Conservation (phyloP, 1,139 yeast genomes). For the Candida buenavistaensis region DNA sequence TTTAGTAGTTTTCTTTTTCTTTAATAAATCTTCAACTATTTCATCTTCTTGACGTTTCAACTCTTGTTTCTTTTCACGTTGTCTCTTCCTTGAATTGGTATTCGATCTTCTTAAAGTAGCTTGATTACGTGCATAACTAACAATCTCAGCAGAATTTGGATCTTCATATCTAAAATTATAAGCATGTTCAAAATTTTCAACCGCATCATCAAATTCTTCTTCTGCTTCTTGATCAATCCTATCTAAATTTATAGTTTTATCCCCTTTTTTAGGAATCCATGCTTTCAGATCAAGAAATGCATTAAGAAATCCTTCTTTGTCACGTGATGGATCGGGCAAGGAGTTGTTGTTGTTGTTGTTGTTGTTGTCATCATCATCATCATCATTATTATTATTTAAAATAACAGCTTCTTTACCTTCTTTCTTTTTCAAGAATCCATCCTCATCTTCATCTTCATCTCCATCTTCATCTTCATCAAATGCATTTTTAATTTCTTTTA, state of each 20-base stretch:
- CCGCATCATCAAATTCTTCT: constrained; percentile 89
- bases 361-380: constrained; percentile 10
- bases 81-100: constrained; percentile 73
- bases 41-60: constrained; percentile 51
- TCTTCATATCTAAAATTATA: constrained; percentile 96
- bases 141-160: constrained; percentile 84
- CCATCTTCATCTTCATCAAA: constrained; percentile 52
- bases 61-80: constrained; percentile 71
- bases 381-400: constrained; percentile 18
- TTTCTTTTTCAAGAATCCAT: constrained; percentile 54
- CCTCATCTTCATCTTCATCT: constrained; percentile 40
- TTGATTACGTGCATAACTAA: constrained; percentile 95
- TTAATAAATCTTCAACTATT: constrained; percentile 60
- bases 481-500: constrained; percentile 73
- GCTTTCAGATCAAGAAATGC: constrained; percentile 78
- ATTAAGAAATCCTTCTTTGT: constrained; percentile 67
- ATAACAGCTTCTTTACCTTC: constrained; percentile 19
- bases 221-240: constrained; percentile 66
- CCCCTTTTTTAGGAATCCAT: constrained; percentile 75
- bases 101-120: constrained; percentile 86
- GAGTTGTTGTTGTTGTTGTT: constrained; percentile 10
- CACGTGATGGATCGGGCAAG: constrained; percentile 69
- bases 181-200: constrained; percentile 86
- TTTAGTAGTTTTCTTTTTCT: constrained; percentile 73
- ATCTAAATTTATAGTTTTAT: constrained; percentile 56